Percentiles rank a stretch among this genome's conserved stretches.
Evolutionary conservation across 2,329 filamentous ascomycete species (phyloP).

Genomic region (Nemania sp.): DNA sequence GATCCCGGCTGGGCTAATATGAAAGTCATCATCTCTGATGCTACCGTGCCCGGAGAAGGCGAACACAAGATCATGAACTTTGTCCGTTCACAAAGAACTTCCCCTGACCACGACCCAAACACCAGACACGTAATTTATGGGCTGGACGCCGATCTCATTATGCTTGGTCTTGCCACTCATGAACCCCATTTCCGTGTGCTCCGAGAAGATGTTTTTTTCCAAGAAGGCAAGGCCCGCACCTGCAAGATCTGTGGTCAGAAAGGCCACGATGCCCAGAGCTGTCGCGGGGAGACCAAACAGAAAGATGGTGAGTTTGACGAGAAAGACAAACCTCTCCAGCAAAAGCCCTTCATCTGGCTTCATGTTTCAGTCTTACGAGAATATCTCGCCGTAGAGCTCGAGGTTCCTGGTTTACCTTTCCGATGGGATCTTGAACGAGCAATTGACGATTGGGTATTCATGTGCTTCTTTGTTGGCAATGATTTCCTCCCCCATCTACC

Average conservation of each 20-base stretch:
- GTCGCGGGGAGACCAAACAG: slow-evolving; percentile 75
- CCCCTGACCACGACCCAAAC: slow-evolving; percentile 91
- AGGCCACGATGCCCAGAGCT: slow-evolving; percentile 87
- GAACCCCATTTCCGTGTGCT: slow-evolving; percentile 96
- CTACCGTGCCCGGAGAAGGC: slow-evolving; percentile 94
- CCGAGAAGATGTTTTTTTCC: slow-evolving; percentile 94
- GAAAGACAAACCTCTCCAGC: slow-evolving; percentile 68
- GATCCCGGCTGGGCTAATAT: slow-evolving; percentile 94
- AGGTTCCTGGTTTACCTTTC: slow-evolving; percentile 81
- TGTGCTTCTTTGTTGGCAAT: slow-evolving; percentile 98
- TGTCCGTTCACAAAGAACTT: slow-evolving; percentile 87
- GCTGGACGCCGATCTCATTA: slow-evolving; percentile 96
- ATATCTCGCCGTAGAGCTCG: slow-evolving; percentile 88
- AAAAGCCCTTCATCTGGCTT: slow-evolving; percentile 98
- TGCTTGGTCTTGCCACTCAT: slow-evolving; percentile 95
- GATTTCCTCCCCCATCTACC: slow-evolving; percentile 97
- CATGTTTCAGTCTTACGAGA: slow-evolving; percentile 90
- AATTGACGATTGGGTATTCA: slow-evolving; percentile 97
- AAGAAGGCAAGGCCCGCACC: slow-evolving; percentile 78
- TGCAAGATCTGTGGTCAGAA: slow-evolving; percentile 91
- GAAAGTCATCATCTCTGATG: slow-evolving; percentile 98
- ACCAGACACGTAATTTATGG: slow-evolving; percentile 98
- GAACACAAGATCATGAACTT: slow-evolving; percentile 99
- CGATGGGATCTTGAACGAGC: slow-evolving; percentile 91
- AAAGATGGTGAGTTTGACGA: slow-evolving; percentile 81